Percentiles rank a stretch among this genome's conserved stretches.
These are phyloP conservation scores for Salvia hispanica DNA, from an alignment of 257 asterid genomes.

Conservation along the genomic window DNA sequence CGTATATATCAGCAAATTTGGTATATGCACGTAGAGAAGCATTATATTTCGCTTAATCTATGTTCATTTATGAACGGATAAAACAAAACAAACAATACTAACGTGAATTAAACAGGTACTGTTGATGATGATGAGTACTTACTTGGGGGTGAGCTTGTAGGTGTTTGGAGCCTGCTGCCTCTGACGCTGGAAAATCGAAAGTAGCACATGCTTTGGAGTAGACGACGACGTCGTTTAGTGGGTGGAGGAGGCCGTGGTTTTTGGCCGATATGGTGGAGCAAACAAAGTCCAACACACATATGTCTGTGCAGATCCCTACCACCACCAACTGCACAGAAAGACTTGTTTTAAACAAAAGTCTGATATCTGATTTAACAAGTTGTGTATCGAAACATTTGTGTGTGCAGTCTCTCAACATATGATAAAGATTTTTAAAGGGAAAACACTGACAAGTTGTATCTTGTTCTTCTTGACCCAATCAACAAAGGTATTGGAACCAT, in stretches of 20 bases:
- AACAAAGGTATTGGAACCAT: constrained; percentile 63
- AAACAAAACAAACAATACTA: too few species aligned
- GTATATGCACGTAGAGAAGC: too few species aligned
- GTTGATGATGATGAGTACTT: background rate
- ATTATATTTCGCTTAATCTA: too few species aligned
- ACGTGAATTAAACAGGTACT: too few species aligned
- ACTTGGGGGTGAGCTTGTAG: constrained; percentile 65
- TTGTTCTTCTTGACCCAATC: constrained; percentile 67
- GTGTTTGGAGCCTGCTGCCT: constrained; percentile 46
- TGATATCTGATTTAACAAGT: too few species aligned
- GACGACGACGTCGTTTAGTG: constrained; percentile 59
- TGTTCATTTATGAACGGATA: too few species aligned
- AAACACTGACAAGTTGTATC: constrained; percentile 46
- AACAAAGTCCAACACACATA: constrained; percentile 76
- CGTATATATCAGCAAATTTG: too few species aligned
- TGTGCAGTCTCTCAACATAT: too few species aligned
- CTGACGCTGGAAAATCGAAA: constrained; percentile 57
- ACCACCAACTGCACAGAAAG: constrained; percentile 47
- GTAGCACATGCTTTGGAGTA: constrained; percentile 75
- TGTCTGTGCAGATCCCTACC: constrained; percentile 70
- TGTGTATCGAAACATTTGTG: too few species aligned
- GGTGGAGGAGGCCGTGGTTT: constrained; percentile 54
- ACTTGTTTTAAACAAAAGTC: too few species aligned
- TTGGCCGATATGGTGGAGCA: constrained; percentile 70
- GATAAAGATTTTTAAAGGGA: background rate